phyloP scores from a whole-genome alignment of 345 rosid species.

The Anastatica hierochuntica region DNA sequence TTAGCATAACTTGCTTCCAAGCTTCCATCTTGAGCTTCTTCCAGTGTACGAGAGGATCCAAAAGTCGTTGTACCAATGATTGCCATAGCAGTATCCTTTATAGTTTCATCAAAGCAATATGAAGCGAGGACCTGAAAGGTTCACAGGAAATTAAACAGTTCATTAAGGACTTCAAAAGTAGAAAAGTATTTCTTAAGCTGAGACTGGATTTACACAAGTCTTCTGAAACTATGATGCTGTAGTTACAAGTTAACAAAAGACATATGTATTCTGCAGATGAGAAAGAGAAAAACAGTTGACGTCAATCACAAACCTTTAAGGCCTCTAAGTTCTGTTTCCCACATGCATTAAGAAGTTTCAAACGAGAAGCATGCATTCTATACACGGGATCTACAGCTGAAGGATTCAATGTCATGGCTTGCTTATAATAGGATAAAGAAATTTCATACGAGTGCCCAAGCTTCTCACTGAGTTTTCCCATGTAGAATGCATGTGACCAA shows the following conservation, averaged over 20 bases:
- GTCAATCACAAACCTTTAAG: constrained; percentile 52
- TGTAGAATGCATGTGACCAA: constrained; percentile 95
- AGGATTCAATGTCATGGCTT: constrained; percentile 70
- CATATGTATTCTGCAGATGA: background rate
- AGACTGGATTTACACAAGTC: background rate
- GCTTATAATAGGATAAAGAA: constrained; percentile 60
- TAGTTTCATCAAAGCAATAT: constrained; percentile 51
- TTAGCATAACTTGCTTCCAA: constrained; percentile 29
- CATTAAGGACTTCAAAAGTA: constrained; percentile 5
- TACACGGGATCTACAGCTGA: constrained; percentile 89
- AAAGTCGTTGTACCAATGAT: constrained; percentile 36
- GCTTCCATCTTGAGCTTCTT: constrained; percentile 33
- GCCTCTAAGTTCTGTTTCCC: constrained; percentile 62
- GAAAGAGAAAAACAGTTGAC: constrained; percentile 1
- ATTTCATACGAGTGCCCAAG: constrained; percentile 60
- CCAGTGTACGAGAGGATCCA: constrained; percentile 33
- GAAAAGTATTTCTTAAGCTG: constrained; percentile 5
- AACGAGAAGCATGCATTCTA: constrained; percentile 94
- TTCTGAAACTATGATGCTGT: constrained; percentile 1
- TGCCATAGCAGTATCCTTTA: constrained; percentile 44
- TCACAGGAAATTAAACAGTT: constrained; percentile 18
- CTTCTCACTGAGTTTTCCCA: constrained; percentile 93
- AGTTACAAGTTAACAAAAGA: constrained; percentile 1
- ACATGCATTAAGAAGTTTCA: constrained; percentile 59
- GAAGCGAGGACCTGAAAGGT: constrained; percentile 51